Conservation (phyloP, 305 asterid genomes). For the Nicotiana rustica region DNA sequence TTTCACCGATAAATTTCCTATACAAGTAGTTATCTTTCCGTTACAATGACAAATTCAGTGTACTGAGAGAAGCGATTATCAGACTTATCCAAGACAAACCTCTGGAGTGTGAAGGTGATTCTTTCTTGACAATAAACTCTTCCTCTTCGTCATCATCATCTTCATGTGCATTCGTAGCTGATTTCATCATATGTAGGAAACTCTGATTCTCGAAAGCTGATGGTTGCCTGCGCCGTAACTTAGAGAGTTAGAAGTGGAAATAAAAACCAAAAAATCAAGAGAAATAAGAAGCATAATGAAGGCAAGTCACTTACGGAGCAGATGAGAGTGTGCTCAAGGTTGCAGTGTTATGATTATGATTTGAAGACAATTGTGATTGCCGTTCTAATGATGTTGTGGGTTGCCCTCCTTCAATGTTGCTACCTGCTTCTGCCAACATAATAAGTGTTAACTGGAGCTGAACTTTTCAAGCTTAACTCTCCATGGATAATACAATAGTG, state of each 20-base stretch:
- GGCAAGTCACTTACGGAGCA: slow-evolving; percentile 67
- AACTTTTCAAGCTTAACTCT: slow-evolving; percentile 18
- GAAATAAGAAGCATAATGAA: neutral
- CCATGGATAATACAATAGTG: neutral
- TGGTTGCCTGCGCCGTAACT: slow-evolving; percentile 61
- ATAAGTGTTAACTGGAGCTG: slow-evolving; percentile 24
- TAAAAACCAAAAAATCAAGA: slow-evolving; percentile 12
- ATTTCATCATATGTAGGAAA: slow-evolving; percentile 78
- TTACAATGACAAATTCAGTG: slow-evolving; percentile 29
- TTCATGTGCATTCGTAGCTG: slow-evolving; percentile 72
- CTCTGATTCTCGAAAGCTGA: slow-evolving; percentile 71
- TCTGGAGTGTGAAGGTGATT: slow-evolving; percentile 69
- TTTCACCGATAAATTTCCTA: slow-evolving; percentile 70
- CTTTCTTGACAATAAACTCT: slow-evolving; percentile 70
- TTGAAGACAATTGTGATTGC: slow-evolving; percentile 68
- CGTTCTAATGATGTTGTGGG: slow-evolving; percentile 56
- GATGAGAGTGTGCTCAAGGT: slow-evolving; percentile 75
- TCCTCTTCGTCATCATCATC: slow-evolving; percentile 80
- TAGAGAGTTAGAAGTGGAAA: slow-evolving; percentile 1
- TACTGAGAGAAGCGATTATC: neutral
- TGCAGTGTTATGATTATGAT: slow-evolving; percentile 52
- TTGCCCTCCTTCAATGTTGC: slow-evolving; percentile 70
- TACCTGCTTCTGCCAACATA: slow-evolving; percentile 59
- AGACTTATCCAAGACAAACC: slow-evolving; percentile 48
- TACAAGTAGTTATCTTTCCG: slow-evolving; percentile 25